phyloP scores from a whole-genome alignment of 768 basidiomycete genomes.

The Auricularia sp. region DNA sequence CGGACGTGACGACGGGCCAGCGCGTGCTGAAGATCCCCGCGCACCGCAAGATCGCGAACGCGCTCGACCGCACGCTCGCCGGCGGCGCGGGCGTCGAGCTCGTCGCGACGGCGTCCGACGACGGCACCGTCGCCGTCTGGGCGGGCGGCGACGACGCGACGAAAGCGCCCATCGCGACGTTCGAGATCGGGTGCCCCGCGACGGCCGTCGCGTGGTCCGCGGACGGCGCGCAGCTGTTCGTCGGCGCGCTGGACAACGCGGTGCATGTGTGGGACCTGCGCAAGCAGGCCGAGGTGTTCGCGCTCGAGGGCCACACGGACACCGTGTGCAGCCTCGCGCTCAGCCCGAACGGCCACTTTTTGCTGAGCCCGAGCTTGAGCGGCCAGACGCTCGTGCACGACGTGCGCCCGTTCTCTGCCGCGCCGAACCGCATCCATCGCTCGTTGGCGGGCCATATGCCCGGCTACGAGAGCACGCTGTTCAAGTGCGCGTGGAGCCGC shows the following conservation, averaged over 20 bases:
- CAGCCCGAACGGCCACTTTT: conserved; percentile 78
- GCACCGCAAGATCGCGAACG: conserved; percentile 86
- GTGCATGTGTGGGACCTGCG: conserved; percentile 80
- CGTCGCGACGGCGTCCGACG: conserved; percentile 81
- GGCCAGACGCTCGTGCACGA: conserved; percentile 86
- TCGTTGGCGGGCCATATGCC: conserved; percentile 76
- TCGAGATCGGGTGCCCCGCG: conserved; percentile 81
- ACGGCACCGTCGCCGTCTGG: conserved; percentile 88
- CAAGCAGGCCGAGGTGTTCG: conserved; percentile 70
- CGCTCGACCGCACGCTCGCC: conserved; percentile 77
- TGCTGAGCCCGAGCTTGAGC: conserved; percentile 86
- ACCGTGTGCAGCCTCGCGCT: conserved; percentile 89
- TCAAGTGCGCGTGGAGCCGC: conserved; percentile 81
- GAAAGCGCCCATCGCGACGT: conserved; percentile 68
- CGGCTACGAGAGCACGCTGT: conserved; percentile 83
- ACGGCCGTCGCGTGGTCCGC: conserved; percentile 88
- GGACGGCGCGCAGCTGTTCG: conserved; percentile 81
- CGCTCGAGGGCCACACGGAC: conserved; percentile 78
- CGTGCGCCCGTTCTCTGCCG: conserved; percentile 86
- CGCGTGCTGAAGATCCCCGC: conserved; percentile 75
- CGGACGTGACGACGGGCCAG: conserved; percentile 77
- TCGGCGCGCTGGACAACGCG: conserved; percentile 92
- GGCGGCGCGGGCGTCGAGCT: conserved; percentile 79
- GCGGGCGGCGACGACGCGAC: conserved; percentile 68
- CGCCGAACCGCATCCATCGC: conserved; percentile 72